phyloP scores from a whole-genome alignment of 179 eudicot species.

The Nepenthes alata region DNA sequence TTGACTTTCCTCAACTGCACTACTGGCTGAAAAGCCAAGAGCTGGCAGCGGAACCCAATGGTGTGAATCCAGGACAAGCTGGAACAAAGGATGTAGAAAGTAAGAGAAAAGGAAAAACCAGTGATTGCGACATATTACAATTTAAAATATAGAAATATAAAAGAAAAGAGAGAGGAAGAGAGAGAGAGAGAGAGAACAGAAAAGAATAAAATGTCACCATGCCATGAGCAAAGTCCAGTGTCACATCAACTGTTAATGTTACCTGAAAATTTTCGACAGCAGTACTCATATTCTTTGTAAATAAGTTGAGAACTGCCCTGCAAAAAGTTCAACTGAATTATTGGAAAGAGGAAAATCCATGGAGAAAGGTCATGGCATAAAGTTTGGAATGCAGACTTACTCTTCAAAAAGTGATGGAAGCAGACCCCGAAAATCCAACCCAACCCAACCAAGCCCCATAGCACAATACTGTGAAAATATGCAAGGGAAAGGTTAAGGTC shows the following conservation, averaged over 20 bases:
- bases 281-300: conserved; percentile 63
- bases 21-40: conserved; percentile 64
- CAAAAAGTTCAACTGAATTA: conserved; percentile 17
- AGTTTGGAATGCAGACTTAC: conserved; percentile 28
- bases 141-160: not conserved
- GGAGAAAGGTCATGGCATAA: not conserved
- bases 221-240: not conserved
- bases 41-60: conserved; percentile 96
- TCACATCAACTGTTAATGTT: conserved; percentile 7
- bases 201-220: too few species aligned
- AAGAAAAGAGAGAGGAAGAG: not conserved
- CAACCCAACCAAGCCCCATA: conserved; percentile 99
- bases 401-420: conserved; percentile 96
- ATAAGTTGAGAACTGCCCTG: conserved; percentile 94
- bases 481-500: not conserved
- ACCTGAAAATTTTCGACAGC: conserved; percentile 98
- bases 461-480: conserved; percentile 68
- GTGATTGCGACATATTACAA: conserved; percentile 2
- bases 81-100: conserved; percentile 11
- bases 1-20: conserved; percentile 52
- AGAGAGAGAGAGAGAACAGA: too few species aligned
- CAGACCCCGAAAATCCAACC: conserved; percentile 90
- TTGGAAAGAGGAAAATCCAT: not conserved
- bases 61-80: conserved; percentile 94
- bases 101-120: conserved; percentile 2